Conservation (phyloP, 768 basidiomycete species). For the Boletus patriciae region DNA sequence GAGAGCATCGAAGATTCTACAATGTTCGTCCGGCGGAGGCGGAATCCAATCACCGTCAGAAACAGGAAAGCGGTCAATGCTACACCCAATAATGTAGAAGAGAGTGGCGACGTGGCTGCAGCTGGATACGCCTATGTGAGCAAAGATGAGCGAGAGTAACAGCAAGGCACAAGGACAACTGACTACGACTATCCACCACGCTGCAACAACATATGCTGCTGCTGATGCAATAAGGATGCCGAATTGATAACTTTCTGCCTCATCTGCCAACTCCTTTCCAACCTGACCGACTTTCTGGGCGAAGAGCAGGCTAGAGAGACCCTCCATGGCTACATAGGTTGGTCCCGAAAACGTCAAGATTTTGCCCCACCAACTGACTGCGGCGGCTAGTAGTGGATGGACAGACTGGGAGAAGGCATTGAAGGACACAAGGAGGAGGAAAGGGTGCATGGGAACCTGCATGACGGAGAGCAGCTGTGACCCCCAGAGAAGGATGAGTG, state of each 20-base stretch:
- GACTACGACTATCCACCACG: slow-evolving; percentile 85
- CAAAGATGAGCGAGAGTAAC: slow-evolving; percentile 11
- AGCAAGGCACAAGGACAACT: slow-evolving; percentile 32
- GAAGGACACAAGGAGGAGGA: slow-evolving; percentile 83
- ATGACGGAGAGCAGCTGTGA: slow-evolving; percentile 71
- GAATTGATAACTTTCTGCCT: slow-evolving; percentile 77
- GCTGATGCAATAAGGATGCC: slow-evolving; percentile 74
- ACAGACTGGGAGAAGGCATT: slow-evolving; percentile 73
- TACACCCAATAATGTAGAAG: slow-evolving; percentile 85
- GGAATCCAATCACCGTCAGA: slow-evolving; percentile 89
- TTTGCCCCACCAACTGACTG: slow-evolving; percentile 71
- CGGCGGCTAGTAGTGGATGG: slow-evolving; percentile 54
- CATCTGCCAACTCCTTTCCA: slow-evolving; percentile 68
- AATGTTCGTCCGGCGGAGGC: slow-evolving; percentile 83
- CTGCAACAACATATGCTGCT: slow-evolving; percentile 74
- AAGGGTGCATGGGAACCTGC: slow-evolving; percentile 85
- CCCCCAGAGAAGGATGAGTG: slow-evolving; percentile 68
- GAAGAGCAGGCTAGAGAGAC: slow-evolving; percentile 79
- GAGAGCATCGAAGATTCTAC: slow-evolving; percentile 89
- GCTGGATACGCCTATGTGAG: slow-evolving; percentile 69
- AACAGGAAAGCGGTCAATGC: slow-evolving; percentile 88
- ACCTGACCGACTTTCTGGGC: slow-evolving; percentile 79
- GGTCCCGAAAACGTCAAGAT: slow-evolving; percentile 71
- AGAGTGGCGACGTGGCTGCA: slow-evolving; percentile 79
- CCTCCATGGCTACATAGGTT: slow-evolving; percentile 78